Conservation (phyloP, 805 yeast species). For the Saccharomyces kudriavzevii region DNA sequence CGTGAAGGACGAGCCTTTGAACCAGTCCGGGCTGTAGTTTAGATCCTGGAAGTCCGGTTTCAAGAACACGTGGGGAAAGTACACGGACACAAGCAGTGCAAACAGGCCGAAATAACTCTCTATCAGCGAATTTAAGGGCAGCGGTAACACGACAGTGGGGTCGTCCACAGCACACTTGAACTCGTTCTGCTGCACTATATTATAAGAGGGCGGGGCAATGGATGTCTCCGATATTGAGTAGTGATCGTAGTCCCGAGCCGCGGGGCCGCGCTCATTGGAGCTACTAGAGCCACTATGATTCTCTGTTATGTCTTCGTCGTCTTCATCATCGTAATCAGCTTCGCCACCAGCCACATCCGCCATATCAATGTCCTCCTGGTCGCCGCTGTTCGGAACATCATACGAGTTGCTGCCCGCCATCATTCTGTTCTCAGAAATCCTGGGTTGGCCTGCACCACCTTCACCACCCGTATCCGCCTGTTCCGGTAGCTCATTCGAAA, state of each 20-base stretch:
- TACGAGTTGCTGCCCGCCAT: background rate
- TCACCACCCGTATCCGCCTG: background rate
- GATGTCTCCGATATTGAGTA: background rate
- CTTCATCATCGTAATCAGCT: background rate
- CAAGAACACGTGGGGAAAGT: conserved; percentile 19
- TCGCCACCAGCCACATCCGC: conserved; percentile 1
- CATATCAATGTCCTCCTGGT: conserved; percentile 2
- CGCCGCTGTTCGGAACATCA: background rate
- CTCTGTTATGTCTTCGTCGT: background rate
- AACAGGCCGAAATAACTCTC: conserved; percentile 27
- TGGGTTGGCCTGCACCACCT: background rate
- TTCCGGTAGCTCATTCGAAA: conserved; percentile 20
- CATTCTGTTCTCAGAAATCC: conserved; percentile 3
- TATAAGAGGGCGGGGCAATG: conserved; percentile 4
- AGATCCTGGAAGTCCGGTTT: conserved; percentile 22
- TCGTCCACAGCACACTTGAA: conserved; percentile 10
- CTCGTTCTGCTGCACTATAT: conserved; percentile 1
- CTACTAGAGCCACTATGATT: background rate
- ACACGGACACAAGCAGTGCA: conserved; percentile 18
- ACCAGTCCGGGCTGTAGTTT: conserved; percentile 21
- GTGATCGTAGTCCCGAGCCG: background rate
- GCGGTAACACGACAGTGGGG: conserved; percentile 22
- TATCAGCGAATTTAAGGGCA: conserved; percentile 18
- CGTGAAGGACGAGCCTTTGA: conserved; percentile 10
- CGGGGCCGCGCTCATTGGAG: background rate